Conservation (phyloP, 768 basidiomycete genomes). For the Asterophora lycoperdoides region DNA sequence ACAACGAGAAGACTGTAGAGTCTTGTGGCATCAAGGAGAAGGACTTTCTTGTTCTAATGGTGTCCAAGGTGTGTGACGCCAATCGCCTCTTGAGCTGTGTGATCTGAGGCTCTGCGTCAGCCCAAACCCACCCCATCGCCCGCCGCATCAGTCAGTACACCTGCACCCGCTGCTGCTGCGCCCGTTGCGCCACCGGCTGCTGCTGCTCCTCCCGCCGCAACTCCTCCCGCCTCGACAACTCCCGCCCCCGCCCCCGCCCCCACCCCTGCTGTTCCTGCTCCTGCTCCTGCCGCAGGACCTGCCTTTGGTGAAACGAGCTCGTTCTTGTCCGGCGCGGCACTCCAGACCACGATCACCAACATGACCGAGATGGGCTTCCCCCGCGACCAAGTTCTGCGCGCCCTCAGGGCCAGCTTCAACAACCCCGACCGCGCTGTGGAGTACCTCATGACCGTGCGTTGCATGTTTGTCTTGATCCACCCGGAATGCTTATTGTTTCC, state of each 20-base stretch:
- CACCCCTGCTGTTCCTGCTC: slow-evolving; percentile 21
- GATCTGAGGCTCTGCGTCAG: slow-evolving; percentile 20
- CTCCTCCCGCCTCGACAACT: slow-evolving; percentile 19
- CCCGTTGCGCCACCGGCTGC: slow-evolving; percentile 29
- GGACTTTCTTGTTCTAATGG: slow-evolving; percentile 99
- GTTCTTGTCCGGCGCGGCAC: slow-evolving; percentile 72
- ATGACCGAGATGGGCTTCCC: slow-evolving; percentile 96
- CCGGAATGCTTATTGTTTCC: too few species aligned
- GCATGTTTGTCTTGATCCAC: too few species aligned
- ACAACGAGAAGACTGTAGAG: slow-evolving; percentile 83
- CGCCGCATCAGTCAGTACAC: slow-evolving; percentile 14
- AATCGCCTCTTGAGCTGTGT: slow-evolving; percentile 9
- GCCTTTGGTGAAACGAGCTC: slow-evolving; percentile 46
- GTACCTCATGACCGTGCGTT: slow-evolving; percentile 84
- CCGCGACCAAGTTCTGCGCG: slow-evolving; percentile 77
- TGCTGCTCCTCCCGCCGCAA: slow-evolving; percentile 23
- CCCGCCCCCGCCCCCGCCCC: slow-evolving; percentile 29
- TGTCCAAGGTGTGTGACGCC: slow-evolving; percentile 69
- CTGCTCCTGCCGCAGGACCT: slow-evolving; percentile 30
- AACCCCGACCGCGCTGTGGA: slow-evolving; percentile 99
- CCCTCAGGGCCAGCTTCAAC: slow-evolving; percentile 91
- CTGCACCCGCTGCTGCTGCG: slow-evolving; percentile 26
- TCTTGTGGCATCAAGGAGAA: slow-evolving; percentile 95
- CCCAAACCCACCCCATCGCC: slow-evolving; percentile 28
- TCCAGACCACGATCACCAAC: slow-evolving; percentile 73